phyloP scores from a whole-genome alignment of 306 rosid species.

The Glycine tomentella region DNA sequence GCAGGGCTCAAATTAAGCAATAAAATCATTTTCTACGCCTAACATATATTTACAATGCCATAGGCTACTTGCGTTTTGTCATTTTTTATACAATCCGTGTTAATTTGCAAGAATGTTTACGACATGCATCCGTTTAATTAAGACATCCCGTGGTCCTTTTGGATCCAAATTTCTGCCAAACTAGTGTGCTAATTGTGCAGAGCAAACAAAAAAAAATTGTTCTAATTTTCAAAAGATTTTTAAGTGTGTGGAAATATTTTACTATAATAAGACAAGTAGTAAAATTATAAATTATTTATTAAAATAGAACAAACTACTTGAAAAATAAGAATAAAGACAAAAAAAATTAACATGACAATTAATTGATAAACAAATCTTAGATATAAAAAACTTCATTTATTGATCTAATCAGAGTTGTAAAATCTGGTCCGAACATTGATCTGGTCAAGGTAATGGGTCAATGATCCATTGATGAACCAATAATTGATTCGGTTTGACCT shows the following conservation, averaged over 20 bases:
- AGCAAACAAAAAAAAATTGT: background rate
- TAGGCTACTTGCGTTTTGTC: background rate
- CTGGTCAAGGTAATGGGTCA: too few species aligned
- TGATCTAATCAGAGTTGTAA: too few species aligned
- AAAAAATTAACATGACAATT: background rate
- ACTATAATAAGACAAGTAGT: background rate
- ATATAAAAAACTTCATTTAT: background rate
- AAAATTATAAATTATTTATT: background rate
- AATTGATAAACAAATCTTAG: background rate
- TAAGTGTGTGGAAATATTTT: background rate
- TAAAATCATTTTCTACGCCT: background rate
- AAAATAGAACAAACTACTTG: background rate
- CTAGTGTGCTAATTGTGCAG: background rate
- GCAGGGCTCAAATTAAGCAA: background rate
- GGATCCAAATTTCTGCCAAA: background rate
- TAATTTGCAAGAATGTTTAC: background rate
- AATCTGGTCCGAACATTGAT: too few species aligned
- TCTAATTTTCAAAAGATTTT: background rate
- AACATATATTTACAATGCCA: too few species aligned
- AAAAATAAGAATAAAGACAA: background rate
- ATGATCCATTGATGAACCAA: too few species aligned
- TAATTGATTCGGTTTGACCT: too few species aligned
- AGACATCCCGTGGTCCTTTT: background rate
- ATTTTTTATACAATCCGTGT: background rate
- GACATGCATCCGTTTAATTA: background rate